phyloP scores from a whole-genome alignment of 2,329 filamentous ascomycete genomes.

The Fusarium abutilonis region DNA sequence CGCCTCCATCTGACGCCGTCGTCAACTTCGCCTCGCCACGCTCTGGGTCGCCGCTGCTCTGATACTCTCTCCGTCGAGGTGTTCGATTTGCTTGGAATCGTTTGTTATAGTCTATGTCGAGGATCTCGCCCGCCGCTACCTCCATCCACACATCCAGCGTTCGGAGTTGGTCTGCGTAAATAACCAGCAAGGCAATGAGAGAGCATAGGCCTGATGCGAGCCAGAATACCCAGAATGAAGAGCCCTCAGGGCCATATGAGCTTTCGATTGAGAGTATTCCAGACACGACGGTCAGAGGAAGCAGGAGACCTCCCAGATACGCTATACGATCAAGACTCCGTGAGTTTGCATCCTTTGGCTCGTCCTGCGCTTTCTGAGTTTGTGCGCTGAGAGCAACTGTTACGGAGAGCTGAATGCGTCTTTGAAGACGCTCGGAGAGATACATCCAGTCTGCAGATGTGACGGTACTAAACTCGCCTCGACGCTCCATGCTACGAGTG shows the following conservation, averaged over 20 bases:
- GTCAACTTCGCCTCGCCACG: slow-evolving; percentile 50
- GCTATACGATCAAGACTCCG: slow-evolving; percentile 58
- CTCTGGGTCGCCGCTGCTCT: slow-evolving; percentile 38
- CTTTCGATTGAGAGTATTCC: slow-evolving; percentile 60
- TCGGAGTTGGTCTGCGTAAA: slow-evolving; percentile 61
- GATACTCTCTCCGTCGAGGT: slow-evolving; percentile 42
- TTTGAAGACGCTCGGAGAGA: slow-evolving; percentile 39
- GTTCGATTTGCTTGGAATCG: slow-evolving; percentile 34
- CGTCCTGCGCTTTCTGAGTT: slow-evolving; percentile 13
- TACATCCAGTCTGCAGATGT: slow-evolving; percentile 36
- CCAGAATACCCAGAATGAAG: slow-evolving; percentile 62
- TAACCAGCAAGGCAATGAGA: slow-evolving; percentile 53
- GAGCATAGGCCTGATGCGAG: slow-evolving; percentile 53
- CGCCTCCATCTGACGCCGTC: slow-evolving; percentile 38
- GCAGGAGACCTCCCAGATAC: slow-evolving; percentile 60
- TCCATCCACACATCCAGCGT: slow-evolving; percentile 59
- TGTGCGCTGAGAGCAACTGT: slow-evolving; percentile 14
- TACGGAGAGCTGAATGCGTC: slow-evolving; percentile 36
- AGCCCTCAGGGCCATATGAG: slow-evolving; percentile 54
- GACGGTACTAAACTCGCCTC: slow-evolving; percentile 24
- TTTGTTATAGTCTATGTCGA: slow-evolving; percentile 38
- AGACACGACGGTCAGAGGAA: slow-evolving; percentile 60
- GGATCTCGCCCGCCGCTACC: slow-evolving; percentile 46
- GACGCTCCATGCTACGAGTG: slow-evolving; percentile 33
- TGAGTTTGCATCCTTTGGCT: slow-evolving; percentile 48